Evolutionary conservation across 2,329 filamentous ascomycete genomes (phyloP).

Genomic region (Pseudopithomyces maydicus): DNA sequence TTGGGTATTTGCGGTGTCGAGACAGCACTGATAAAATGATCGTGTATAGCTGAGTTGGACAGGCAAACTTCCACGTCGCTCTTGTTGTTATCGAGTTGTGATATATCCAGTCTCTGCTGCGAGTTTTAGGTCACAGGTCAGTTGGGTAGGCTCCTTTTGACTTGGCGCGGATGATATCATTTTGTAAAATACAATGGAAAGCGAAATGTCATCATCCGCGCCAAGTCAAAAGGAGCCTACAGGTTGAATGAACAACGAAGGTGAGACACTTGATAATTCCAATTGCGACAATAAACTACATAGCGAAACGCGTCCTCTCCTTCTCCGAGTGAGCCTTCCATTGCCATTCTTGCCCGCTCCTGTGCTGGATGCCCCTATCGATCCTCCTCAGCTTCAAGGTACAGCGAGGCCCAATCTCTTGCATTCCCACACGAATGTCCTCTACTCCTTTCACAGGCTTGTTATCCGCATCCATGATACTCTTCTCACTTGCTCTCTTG

Average conservation of each 20-base stretch:
- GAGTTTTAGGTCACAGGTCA: too few species aligned
- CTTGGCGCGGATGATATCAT: too few species aligned
- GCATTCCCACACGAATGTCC: slow-evolving; percentile 81
- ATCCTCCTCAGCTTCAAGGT: slow-evolving; percentile 88
- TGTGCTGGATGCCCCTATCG: slow-evolving; percentile 83
- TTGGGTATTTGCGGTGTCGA: not conserved
- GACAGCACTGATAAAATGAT: too few species aligned
- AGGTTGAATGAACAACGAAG: not conserved
- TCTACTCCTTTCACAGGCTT: slow-evolving; percentile 84
- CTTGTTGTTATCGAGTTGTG: too few species aligned
- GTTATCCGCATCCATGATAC: slow-evolving; percentile 79
- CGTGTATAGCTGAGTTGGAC: too few species aligned
- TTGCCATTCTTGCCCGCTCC: slow-evolving; percentile 84
- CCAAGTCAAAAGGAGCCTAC: not conserved
- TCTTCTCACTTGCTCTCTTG: slow-evolving; percentile 84
- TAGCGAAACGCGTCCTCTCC: slow-evolving; percentile 87
- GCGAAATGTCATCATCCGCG: not conserved
- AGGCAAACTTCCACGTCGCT: too few species aligned
- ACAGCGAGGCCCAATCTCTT: slow-evolving; percentile 78
- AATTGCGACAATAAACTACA: slow-evolving; percentile 55
- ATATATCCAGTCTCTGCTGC: too few species aligned
- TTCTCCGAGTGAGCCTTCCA: slow-evolving; percentile 98
- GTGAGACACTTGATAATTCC: not conserved
- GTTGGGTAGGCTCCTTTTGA: too few species aligned
- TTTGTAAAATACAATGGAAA: too few species aligned